Conservation (phyloP, 768 basidiomycete species). For the Psilocybe cyanescens region DNA sequence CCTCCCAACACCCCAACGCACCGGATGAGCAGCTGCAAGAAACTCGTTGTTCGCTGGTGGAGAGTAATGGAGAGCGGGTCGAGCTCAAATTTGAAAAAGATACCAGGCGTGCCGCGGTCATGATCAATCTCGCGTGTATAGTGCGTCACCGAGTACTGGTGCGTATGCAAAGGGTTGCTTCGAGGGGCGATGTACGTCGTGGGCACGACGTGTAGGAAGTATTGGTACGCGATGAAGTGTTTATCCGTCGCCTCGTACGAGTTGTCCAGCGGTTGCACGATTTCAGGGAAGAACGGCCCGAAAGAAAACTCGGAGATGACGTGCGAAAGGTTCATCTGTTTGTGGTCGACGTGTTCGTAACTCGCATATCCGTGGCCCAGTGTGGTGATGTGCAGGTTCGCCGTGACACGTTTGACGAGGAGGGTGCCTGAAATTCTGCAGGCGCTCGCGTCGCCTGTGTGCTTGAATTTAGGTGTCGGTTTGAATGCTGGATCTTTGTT, state of each 20-base stretch:
- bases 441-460: slow-evolving; percentile 69
- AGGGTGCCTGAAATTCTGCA: slow-evolving; percentile 89
- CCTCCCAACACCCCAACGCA: slow-evolving; percentile 94
- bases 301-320: slow-evolving; percentile 97
- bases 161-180: slow-evolving; percentile 63
- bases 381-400: slow-evolving; percentile 93
- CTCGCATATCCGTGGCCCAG: slow-evolving; percentile 94
- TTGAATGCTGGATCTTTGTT: slow-evolving; percentile 50
- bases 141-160: slow-evolving; percentile 95
- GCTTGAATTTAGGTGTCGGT: slow-evolving; percentile 81
- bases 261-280: slow-evolving; percentile 92
- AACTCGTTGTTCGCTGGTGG: slow-evolving; percentile 83
- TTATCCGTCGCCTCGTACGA: slow-evolving; percentile 80
- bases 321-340: slow-evolving; percentile 62
- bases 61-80: slow-evolving; percentile 88
- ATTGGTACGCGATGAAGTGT: slow-evolving; percentile 88
- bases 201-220: slow-evolving; percentile 94
- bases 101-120: slow-evolving; percentile 83
- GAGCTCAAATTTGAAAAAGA: slow-evolving; percentile 98
- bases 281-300: slow-evolving; percentile 94
- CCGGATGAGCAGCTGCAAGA: slow-evolving; percentile 82
- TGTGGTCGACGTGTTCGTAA: slow-evolving; percentile 86
- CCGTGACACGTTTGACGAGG: slow-evolving; percentile 87
- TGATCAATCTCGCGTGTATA: slow-evolving; percentile 79
- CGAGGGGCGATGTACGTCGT: slow-evolving; percentile 89